Base-by-base conservation (phyloP, 1,284 basidiomycete species). In the Takashimella tepidaria region DNA sequence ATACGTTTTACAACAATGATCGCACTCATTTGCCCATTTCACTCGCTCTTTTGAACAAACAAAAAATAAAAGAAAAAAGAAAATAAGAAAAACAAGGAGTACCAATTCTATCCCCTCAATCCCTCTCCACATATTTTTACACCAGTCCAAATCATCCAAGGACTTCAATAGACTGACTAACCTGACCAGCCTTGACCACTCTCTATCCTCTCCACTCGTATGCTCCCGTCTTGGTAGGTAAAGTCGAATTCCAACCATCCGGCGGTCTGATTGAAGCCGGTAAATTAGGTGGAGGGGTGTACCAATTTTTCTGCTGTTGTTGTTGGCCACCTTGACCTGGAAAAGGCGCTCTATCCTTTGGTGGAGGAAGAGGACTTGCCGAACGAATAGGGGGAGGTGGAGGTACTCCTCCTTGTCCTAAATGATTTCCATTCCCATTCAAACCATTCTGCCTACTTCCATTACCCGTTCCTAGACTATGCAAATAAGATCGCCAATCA, bases 401-500 rank as follows among this genome's bases (percentile, higher is more conserved):
- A 13, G 53, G 48, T n/a, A n/a, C n/a, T n/a, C n/a, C n/a, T n/a
- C n/a, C n/a, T n/a, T n/a, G n/a, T n/a, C n/a, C 31, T 37, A 16
- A 37, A 16, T 37, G 31, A 37, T 37, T 8, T 8, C 31, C 16
- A 8, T 8, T 37, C 31, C 31, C 31, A 37, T 37, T 37, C 31
- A 16, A 8, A 8, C 10, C 31, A 37, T 16, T 37, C n/a, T n/a
- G n/a, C n/a, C n/a, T n/a, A n/a, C n/a, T n/a, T n/a, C n/a, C n/a
- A 37, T 16, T 37, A 41, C 51, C 59, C 5, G 57, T 58, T 1
- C 58, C 52, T 13, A 69, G 40, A 45, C 49, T 59, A 19, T 58
- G 50, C 60, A 74, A 67, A 51, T 72, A 74, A 21, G 61, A 60
- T 40, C 60, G 58, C 72, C 72, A 74, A 54, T 68, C 63, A 43